These are phyloP conservation scores for Melanogaster broomeanus DNA, from an alignment of 768 basidiomycete genomes.

Conservation along the genomic window DNA sequence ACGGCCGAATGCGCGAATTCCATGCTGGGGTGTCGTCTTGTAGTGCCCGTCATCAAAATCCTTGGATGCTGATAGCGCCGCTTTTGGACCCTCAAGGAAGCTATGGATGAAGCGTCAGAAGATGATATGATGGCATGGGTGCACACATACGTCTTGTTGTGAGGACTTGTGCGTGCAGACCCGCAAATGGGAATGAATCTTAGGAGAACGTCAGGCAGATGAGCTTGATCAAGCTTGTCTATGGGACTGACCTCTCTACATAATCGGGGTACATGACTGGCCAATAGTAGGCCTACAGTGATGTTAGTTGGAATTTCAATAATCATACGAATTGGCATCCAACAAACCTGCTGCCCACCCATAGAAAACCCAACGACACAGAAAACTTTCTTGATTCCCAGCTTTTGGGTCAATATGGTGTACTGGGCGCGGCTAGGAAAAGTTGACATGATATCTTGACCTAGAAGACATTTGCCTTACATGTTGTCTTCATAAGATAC, in stretches of 20 bases:
- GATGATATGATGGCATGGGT: background rate
- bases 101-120: constrained; percentile 26
- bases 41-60: constrained; percentile 59
- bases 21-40: constrained; percentile 44
- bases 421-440: constrained; percentile 52
- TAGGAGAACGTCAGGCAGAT: background rate
- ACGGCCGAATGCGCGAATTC: constrained; percentile 56
- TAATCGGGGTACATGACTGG: constrained; percentile 55
- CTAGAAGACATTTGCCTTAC: constrained; percentile 30
- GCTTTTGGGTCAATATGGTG: constrained; percentile 46
- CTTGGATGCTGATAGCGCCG: constrained; percentile 51
- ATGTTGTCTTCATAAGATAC: constrained; percentile 61
- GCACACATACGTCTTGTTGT: constrained; percentile 49
- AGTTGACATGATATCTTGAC: background rate
- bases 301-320: background rate
- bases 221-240: background rate
- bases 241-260: constrained; percentile 42
- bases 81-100: constrained; percentile 62
- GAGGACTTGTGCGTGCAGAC: constrained; percentile 55
- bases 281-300: constrained; percentile 54
- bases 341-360: constrained; percentile 51
- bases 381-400: constrained; percentile 45
- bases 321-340: background rate
- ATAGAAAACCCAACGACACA: constrained; percentile 58
- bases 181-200: constrained; percentile 55